Percentiles rank a stretch among this genome's conserved stretches.
phyloP scores from a whole-genome alignment of 1,139 yeast genomes.

The Taphrina populina region DNA sequence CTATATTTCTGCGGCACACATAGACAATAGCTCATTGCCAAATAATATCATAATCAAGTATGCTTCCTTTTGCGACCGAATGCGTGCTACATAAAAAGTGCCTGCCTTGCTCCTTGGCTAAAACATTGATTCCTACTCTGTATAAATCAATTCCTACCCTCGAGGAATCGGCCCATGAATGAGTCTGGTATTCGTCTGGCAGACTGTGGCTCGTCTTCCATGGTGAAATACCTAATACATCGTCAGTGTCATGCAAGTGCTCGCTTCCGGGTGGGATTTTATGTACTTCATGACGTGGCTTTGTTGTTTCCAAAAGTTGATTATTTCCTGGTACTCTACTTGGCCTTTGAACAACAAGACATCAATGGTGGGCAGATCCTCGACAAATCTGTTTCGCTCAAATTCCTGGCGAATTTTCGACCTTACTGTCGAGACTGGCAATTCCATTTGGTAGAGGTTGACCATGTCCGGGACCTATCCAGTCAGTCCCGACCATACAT shows the following conservation, averaged over 20 bases:
- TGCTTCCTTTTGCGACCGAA: too few relatives aligned
- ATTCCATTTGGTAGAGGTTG: constrained; percentile 67
- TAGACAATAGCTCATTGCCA: too few relatives aligned
- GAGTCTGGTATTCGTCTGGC: constrained; percentile 18
- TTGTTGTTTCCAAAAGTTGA: constrained; percentile 89
- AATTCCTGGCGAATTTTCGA: constrained; percentile 87
- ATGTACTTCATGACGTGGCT: constrained; percentile 74
- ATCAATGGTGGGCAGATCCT: constrained; percentile 64
- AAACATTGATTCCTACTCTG: too few relatives aligned
- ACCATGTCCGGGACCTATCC: constrained; percentile 38
- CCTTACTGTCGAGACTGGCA: constrained; percentile 77
- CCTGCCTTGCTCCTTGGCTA: too few relatives aligned
- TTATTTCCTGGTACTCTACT: constrained; percentile 82
- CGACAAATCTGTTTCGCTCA: constrained; percentile 76
- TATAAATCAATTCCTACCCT: constrained; percentile 25
- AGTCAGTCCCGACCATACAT: not conserved
- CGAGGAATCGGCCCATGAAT: constrained; percentile 30
- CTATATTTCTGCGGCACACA: too few relatives aligned
- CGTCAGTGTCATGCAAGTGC: not conserved
- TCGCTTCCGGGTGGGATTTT: not conserved
- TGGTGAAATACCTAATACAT: constrained; percentile 11
- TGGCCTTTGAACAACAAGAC: constrained; percentile 70
- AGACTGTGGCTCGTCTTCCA: constrained; percentile 32
- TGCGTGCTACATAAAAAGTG: too few relatives aligned
- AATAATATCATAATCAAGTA: too few relatives aligned